Conservation (phyloP, 495 filamentous ascomycete genomes). For the Aspergillus cavernicola region DNA sequence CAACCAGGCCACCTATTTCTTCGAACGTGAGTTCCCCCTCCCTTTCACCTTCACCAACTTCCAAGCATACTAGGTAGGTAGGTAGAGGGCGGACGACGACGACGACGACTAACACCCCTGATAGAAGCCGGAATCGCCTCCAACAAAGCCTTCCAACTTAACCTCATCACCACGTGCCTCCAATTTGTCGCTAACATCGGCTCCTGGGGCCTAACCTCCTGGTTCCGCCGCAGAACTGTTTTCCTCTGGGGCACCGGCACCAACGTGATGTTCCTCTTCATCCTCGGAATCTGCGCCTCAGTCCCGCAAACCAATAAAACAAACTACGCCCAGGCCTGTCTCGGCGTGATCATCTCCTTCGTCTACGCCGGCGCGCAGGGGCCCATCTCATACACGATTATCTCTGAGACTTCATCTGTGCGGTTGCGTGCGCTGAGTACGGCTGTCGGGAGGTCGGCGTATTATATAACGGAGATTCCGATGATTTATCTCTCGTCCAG, state of each 20-base stretch:
- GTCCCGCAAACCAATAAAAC: slow-evolving; percentile 36
- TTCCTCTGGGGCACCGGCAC: slow-evolving; percentile 58
- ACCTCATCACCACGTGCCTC: slow-evolving; percentile 35
- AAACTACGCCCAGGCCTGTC: slow-evolving; percentile 49
- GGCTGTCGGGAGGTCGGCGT: slow-evolving; percentile 61
- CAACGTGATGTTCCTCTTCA: slow-evolving; percentile 59
- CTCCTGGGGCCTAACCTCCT: slow-evolving; percentile 63
- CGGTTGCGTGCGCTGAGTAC: slow-evolving; percentile 73
- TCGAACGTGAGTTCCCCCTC: slow-evolving; percentile 38
- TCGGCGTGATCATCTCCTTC: slow-evolving; percentile 45
- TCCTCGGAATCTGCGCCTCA: slow-evolving; percentile 68
- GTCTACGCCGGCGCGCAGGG: slow-evolving; percentile 71
- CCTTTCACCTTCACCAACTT: neutral
- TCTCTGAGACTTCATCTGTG: slow-evolving; percentile 66
- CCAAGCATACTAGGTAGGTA: too few relatives aligned
- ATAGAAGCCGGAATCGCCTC: slow-evolving; percentile 62
- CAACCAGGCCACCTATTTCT: slow-evolving; percentile 74
- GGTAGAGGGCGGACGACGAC: too few relatives aligned
- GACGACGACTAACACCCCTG: neutral
- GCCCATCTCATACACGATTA: slow-evolving; percentile 71
- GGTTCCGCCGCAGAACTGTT: slow-evolving; percentile 64
- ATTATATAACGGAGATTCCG: slow-evolving; percentile 64
- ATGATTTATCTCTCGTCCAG: slow-evolving; percentile 50
- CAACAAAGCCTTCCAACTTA: slow-evolving; percentile 28
- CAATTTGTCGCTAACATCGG: slow-evolving; percentile 29